Conservation (phyloP, 1,139 yeast species). For the Yamadazyma trypodendri region DNA sequence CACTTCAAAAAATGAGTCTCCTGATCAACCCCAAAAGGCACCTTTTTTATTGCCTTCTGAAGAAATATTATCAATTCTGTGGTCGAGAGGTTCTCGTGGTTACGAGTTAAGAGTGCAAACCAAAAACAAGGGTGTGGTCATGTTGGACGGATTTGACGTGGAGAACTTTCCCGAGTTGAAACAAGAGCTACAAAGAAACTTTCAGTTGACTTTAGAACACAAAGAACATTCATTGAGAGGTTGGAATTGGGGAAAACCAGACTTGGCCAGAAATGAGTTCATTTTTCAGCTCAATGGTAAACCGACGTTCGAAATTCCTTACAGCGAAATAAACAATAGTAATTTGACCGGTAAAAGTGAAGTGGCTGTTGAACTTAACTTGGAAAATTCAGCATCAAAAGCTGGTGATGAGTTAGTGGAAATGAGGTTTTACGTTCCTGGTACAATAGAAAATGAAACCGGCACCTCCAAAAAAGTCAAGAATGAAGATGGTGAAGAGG, state of each 20-base stretch:
- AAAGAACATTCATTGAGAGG: conserved; percentile 93
- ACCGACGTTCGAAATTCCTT: conserved; percentile 91
- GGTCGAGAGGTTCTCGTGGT: conserved; percentile 95
- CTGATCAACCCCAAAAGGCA: conserved; percentile 33
- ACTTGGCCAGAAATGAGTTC: conserved; percentile 88
- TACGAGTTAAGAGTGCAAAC: conserved; percentile 88
- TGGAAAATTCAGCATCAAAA: conserved; percentile 51
- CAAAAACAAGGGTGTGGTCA: conserved; percentile 80
- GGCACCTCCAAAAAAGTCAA: conserved; percentile 34
- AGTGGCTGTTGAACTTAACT: conserved; percentile 83
- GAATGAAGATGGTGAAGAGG: conserved; percentile 21
- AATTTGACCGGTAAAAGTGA: conserved; percentile 91
- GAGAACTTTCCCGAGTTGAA: conserved; percentile 80
- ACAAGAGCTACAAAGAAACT: conserved; percentile 78
- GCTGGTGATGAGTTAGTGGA: conserved; percentile 97
- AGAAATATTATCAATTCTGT: conserved; percentile 73
- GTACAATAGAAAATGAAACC: conserved; percentile 56
- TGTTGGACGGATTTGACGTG: conserved; percentile 87
- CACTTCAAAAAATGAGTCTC: conserved; percentile 27
- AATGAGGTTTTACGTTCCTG: conserved; percentile 90
- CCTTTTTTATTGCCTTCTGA: conserved; percentile 87
- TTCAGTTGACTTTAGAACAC: conserved; percentile 69
- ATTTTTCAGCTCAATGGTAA: conserved; percentile 83
- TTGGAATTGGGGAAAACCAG: conserved; percentile 98
- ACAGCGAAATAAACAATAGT: conserved; percentile 75